Conservation (phyloP, 371 early-diverging fungal genomes). For the Saksenaea vasiformis region DNA sequence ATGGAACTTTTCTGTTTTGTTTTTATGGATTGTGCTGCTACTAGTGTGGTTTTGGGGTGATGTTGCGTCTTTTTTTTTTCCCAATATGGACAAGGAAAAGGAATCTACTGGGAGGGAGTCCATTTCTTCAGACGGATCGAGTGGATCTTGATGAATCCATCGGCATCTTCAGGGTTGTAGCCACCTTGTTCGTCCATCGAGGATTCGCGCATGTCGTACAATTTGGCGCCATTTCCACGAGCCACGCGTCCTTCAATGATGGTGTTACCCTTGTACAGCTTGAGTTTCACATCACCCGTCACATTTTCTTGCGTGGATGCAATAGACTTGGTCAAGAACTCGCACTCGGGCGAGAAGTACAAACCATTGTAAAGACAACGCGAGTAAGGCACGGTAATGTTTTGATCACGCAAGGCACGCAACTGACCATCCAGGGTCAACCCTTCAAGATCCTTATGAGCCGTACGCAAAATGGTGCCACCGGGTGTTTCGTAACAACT, state of each 20-base stretch:
- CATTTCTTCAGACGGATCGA: slow-evolving; percentile 95
- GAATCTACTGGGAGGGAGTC: slow-evolving; percentile 40
- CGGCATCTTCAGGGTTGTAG: slow-evolving; percentile 89
- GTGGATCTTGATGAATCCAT: slow-evolving; percentile 97
- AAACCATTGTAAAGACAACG: slow-evolving; percentile 90
- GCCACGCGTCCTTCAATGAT: slow-evolving; percentile 87
- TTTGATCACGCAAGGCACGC: slow-evolving; percentile 88
- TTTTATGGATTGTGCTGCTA: too few species aligned
- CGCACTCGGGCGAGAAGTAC: slow-evolving; percentile 96
- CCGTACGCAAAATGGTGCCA: slow-evolving; percentile 92
- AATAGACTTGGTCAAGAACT: slow-evolving; percentile 82
- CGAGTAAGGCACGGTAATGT: slow-evolving; percentile 76
- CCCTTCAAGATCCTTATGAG: slow-evolving; percentile 96
- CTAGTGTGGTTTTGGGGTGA: too few species aligned
- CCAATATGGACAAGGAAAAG: too few species aligned
- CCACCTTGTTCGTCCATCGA: slow-evolving; percentile 96
- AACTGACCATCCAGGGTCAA: slow-evolving; percentile 93
- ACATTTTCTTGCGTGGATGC: slow-evolving; percentile 83
- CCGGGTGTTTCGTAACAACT: slow-evolving; percentile 97
- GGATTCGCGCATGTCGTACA: slow-evolving; percentile 93
- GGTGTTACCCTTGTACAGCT: slow-evolving; percentile 95
- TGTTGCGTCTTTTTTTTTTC: too few species aligned
- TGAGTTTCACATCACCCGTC: slow-evolving; percentile 88
- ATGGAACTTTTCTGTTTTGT: too few species aligned
- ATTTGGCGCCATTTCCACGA: slow-evolving; percentile 69